phyloP scores from a whole-genome alignment of 192 early-diverging fungal genomes.

The Chytriomyces confervae region DNA sequence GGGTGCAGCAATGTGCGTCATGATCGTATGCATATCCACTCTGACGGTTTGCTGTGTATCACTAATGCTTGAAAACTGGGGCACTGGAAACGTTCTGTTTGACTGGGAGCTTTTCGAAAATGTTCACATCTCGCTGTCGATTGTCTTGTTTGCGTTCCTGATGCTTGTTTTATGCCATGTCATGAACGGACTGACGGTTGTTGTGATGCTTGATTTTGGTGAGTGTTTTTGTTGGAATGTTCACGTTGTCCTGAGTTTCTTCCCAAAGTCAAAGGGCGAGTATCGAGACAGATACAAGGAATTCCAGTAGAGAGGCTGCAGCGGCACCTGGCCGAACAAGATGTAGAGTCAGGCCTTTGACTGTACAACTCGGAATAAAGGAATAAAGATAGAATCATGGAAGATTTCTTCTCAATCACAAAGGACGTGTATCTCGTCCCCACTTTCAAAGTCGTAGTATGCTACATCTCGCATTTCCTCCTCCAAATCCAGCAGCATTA shows the following conservation, averaged over 20 bases:
- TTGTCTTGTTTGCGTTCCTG: conserved; percentile 35
- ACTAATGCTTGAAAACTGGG: conserved; percentile 36
- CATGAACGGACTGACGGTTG: conserved; percentile 36
- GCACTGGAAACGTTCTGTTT: conserved; percentile 28
- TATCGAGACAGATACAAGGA: neutral
- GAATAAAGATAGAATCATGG: neutral
- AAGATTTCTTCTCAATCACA: neutral
- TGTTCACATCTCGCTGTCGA: conserved; percentile 29
- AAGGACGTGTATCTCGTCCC: neutral
- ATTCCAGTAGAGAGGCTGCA: neutral
- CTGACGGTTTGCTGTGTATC: conserved; percentile 43
- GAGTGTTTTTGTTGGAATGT: neutral
- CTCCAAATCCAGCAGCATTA: too few species aligned
- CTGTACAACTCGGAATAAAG: neutral
- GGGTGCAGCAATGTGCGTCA: conserved; percentile 39
- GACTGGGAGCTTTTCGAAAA: conserved; percentile 14
- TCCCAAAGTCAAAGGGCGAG: neutral
- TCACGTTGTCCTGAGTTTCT: neutral
- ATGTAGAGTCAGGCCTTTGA: neutral
- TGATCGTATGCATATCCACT: conserved; percentile 41
- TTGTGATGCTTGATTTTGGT: conserved; percentile 46
- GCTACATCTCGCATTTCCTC: conserved; percentile 1
- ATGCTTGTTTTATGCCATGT: conserved; percentile 45
- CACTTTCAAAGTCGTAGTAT: conserved; percentile 1
- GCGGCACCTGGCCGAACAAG: neutral